A percentile compares a stretch with the other conserved stretches of the same genome.
Evolutionary conservation across 1,139 yeast species (phyloP).

Genomic region (Yamadazyma diddensiae): DNA sequence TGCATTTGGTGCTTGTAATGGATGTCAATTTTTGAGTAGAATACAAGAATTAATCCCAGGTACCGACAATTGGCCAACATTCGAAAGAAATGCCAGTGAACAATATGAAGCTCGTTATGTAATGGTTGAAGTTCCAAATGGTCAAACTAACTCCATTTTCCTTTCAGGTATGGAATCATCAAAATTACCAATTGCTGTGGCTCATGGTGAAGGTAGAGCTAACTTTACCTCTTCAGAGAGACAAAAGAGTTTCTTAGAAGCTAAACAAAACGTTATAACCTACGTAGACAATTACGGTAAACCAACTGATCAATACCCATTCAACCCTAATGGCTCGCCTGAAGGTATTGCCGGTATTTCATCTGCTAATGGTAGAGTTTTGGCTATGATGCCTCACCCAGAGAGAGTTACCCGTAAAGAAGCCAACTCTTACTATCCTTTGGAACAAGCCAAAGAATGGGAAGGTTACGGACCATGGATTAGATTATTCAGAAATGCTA

Average conservation of each 20-base stretch:
- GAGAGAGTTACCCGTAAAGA: conserved; percentile 90
- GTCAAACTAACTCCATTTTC: conserved; percentile 63
- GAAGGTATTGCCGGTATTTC: conserved; percentile 91
- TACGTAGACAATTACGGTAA: conserved; percentile 91
- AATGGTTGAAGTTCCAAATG: conserved; percentile 73
- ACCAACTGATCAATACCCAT: conserved; percentile 80
- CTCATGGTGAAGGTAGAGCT: conserved; percentile 98
- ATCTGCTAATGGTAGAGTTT: conserved; percentile 87
- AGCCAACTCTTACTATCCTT: conserved; percentile 89
- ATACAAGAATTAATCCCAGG: conserved; percentile 91
- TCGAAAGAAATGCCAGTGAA: conserved; percentile 87
- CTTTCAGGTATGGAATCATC: conserved; percentile 90
- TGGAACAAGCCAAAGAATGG: conserved; percentile 61
- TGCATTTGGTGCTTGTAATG: conserved; percentile 99
- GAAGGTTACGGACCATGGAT: conserved; percentile 92
- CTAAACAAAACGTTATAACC: conserved; percentile 58
- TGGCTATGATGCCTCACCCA: conserved; percentile 99
- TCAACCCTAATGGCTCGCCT: conserved; percentile 95
- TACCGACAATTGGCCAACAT: conserved; percentile 94
- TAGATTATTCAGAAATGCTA: conserved; percentile 85
- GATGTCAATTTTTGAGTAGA: conserved; percentile 94
- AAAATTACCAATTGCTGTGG: conserved; percentile 91
- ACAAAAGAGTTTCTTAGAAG: conserved; percentile 42
- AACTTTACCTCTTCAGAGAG: conserved; percentile 49
- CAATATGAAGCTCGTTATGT: conserved; percentile 96